These are phyloP conservation scores for Castanea sativa DNA, from an alignment of 306 rosid species.

Conservation along the genomic window DNA sequence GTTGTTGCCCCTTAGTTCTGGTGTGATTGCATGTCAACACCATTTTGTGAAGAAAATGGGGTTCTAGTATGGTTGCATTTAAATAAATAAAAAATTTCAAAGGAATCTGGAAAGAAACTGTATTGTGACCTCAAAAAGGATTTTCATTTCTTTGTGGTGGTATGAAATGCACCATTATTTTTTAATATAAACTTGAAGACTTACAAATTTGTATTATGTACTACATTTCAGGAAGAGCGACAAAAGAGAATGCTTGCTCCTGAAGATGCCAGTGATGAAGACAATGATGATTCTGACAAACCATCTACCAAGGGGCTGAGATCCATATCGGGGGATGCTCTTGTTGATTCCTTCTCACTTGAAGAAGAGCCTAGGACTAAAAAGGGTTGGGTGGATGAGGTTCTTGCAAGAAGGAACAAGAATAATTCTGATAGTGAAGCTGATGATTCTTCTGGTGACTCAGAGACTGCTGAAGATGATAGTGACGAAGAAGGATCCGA, in stretches of 20 bases:
- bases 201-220: background rate
- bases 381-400: constrained; percentile 81
- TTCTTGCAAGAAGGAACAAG: constrained; percentile 59
- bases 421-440: constrained; percentile 61
- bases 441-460: constrained; percentile 54
- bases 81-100: too few relatives aligned
- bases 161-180: background rate
- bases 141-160: background rate
- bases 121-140: too few relatives aligned
- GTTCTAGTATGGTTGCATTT: too few relatives aligned
- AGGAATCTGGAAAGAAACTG: too few relatives aligned
- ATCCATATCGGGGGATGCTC: constrained; percentile 86
- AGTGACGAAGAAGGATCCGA: constrained; percentile 47
- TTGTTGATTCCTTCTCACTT: constrained; percentile 78
- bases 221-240: constrained; percentile 67
- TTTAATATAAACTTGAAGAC: background rate
- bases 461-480: constrained; percentile 48
- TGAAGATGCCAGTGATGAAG: constrained; percentile 75
- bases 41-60: too few relatives aligned
- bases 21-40: too few relatives aligned
- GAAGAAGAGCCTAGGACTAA: constrained; percentile 51
- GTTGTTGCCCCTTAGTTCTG: too few relatives aligned
- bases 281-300: constrained; percentile 51
- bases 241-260: constrained; percentile 78
- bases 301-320: constrained; percentile 47